Evolutionary conservation across 1,284 basidiomycete species (phyloP), one percentile per base, ranked within the genome.

Genomic region (Pseudozyma sp.): DNA sequence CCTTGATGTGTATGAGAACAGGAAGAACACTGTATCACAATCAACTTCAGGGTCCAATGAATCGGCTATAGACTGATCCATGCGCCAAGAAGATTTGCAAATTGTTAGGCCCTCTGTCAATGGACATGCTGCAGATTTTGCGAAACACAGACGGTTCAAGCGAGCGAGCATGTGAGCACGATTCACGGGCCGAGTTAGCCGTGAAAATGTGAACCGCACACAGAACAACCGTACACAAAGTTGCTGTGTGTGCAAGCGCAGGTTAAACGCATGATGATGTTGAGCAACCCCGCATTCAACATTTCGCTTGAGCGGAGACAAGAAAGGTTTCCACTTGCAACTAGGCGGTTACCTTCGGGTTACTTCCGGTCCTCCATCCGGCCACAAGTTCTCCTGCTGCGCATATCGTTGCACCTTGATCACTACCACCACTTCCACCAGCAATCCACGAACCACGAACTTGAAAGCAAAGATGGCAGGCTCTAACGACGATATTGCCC

Each of bases 401-500:
- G 25, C 25, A 31, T 6, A 3, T 31, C 6, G 25, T 31, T 31
- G 9, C 45, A 19, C 43, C 9, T 25, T 25, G 19, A 47, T 11
- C 16, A 47, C 45, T 10, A 47, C 45, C 19, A 47, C 25, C 45
- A 8, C 13, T 31, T 6, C 25, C 25, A 31, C 25, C 3, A 31
- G 25, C 6, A 31, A 31, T 6, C 25, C 25, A 31, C 25, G 25
- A 49, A 34, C 5, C 36, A 31, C 25, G 25, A 49, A 34, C 5
- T 31, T 31, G 25, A 31, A 21, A 14, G 54, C 38, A 25, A 63
- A 40, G 9, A 66, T 61, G 55, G 56, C 66, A 11, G 21, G 53
- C 5, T 40, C 49, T 52, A 50, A 50, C 12, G 68, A 76, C 47
- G 73, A 76, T n/a, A 47, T 76, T 21, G 68, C 64, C 43, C 53